Evolutionary conservation across 2,329 filamentous ascomycete genomes (phyloP).

Genomic region (Huntiella bhutanensis): DNA sequence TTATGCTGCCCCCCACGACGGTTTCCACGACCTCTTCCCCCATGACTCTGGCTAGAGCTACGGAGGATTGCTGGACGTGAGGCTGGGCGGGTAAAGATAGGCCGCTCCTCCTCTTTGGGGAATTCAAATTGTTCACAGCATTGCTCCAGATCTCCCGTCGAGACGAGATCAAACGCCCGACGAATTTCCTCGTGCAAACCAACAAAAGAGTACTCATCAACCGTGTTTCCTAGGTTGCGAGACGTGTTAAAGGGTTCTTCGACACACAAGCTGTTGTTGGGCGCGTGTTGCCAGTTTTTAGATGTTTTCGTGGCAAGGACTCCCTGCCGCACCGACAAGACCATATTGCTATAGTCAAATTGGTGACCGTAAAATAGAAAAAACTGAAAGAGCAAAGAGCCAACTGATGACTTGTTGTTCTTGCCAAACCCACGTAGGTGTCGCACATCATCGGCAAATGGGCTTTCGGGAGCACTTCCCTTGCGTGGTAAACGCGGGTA

Average conservation of each 20-base stretch:
- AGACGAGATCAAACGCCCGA: conserved; percentile 67
- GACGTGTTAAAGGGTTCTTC: conserved; percentile 89
- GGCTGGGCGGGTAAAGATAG: conserved; percentile 36
- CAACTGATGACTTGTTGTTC: conserved; percentile 64
- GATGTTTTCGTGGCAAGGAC: conserved; percentile 60
- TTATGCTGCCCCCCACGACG: conserved; percentile 27
- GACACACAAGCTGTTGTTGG: conserved; percentile 76
- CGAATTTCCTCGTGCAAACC: conserved; percentile 81
- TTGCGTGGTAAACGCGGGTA: conserved; percentile 36
- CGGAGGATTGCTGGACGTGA: conserved; percentile 35
- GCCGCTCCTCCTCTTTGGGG: conserved; percentile 57
- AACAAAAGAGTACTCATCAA: conserved; percentile 82
- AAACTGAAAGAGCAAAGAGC: conserved; percentile 82
- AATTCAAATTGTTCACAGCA: conserved; percentile 80
- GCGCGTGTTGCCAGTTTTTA: conserved; percentile 68
- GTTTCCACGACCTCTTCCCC: conserved; percentile 21
- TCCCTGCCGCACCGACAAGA: conserved; percentile 70
- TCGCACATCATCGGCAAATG: conserved; percentile 74
- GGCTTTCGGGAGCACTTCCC: conserved; percentile 44
- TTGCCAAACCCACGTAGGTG: conserved; percentile 55
- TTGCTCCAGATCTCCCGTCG: conserved; percentile 58
- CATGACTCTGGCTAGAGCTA: conserved; percentile 41
- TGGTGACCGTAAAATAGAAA: conserved; percentile 91
- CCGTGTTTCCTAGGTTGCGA: conserved; percentile 87
- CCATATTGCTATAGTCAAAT: conserved; percentile 69